Conservation (phyloP, 2,329 filamentous ascomycete species). For the Proliferodiscus dingleyae region DNA sequence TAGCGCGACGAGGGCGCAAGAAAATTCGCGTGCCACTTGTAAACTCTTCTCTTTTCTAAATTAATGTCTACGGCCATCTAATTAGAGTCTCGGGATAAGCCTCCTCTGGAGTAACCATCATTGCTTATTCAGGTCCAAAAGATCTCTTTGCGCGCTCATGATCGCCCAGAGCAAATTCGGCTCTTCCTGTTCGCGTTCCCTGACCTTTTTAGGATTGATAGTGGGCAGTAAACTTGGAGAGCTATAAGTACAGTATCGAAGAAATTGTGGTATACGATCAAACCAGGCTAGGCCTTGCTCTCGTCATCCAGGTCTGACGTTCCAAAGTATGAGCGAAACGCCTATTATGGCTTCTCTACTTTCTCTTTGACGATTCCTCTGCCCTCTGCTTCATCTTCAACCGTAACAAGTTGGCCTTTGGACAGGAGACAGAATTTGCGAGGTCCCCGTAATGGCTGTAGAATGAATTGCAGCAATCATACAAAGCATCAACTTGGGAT, state of each 20-base stretch:
- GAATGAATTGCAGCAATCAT: constrained; percentile 88
- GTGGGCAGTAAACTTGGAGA: constrained; percentile 48
- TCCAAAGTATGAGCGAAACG: not conserved
- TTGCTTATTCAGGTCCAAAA: constrained; percentile 86
- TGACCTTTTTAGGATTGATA: constrained; percentile 47
- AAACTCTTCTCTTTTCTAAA: constrained; percentile 14
- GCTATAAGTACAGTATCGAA: constrained; percentile 35
- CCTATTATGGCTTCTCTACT: not conserved
- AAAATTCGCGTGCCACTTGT: constrained; percentile 9
- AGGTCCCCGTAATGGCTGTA: constrained; percentile 75
- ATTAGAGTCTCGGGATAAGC: constrained; percentile 99
- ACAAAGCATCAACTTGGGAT: constrained; percentile 73
- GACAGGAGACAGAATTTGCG: constrained; percentile 76
- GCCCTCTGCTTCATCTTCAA: constrained; percentile 74
- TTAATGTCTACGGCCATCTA: constrained; percentile 84
- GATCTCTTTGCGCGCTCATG: constrained; percentile 94
- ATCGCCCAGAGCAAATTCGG: constrained; percentile 79
- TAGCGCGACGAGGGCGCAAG: not conserved
- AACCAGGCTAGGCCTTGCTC: not conserved
- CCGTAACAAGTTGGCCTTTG: constrained; percentile 71
- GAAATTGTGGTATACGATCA: not conserved
- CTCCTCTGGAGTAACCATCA: constrained; percentile 49
- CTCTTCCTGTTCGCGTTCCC: constrained; percentile 71
- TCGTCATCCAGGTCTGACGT: not conserved
- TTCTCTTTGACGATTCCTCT: constrained; percentile 25